Percentiles rank a stretch among this genome's conserved stretches.
Conservation (phyloP, 768 basidiomycete species). For the Pleurotus ostreatus region DNA sequence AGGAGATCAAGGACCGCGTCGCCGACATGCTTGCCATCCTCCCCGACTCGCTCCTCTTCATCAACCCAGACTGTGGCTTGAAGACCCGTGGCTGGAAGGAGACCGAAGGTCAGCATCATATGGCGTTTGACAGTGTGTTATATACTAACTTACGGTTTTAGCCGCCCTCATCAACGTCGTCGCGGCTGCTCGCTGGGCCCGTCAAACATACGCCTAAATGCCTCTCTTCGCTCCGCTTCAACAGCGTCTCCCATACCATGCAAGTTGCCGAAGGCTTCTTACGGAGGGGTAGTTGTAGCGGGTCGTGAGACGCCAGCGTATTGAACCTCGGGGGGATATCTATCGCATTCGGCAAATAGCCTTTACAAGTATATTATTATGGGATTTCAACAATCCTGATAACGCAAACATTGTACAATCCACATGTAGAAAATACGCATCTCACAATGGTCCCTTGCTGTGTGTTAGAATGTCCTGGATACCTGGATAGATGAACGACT, state of each 20-base stretch:
- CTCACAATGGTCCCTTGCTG: background rate
- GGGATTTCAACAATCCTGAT: constrained; percentile 81
- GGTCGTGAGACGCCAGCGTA: constrained; percentile 12
- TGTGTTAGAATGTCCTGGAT: background rate
- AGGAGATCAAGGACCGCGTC: constrained; percentile 94
- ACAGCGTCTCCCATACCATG: constrained; percentile 62
- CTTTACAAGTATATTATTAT: background rate
- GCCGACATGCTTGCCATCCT: constrained; percentile 80
- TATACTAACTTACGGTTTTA: constrained; percentile 17
- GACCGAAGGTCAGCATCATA: constrained; percentile 61
- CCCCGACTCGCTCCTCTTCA: constrained; percentile 74
- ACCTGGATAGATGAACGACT: background rate
- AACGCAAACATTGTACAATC: constrained; percentile 16
- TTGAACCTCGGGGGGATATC: too few species aligned
- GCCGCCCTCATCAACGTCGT: constrained; percentile 85
- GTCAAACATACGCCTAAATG: constrained; percentile 71
- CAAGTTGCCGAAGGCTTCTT: too few species aligned
- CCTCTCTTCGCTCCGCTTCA: constrained; percentile 65
- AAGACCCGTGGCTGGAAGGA: constrained; percentile 99
- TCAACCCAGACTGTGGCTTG: constrained; percentile 98
- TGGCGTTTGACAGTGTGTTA: background rate
- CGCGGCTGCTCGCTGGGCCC: constrained; percentile 90
- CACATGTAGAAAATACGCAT: constrained; percentile 12
- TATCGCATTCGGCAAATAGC: background rate
- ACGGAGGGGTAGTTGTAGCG: constrained; percentile 52